Base-by-base conservation (phyloP, 257 asterid species). In the Craterostigma plantagineum region DNA sequence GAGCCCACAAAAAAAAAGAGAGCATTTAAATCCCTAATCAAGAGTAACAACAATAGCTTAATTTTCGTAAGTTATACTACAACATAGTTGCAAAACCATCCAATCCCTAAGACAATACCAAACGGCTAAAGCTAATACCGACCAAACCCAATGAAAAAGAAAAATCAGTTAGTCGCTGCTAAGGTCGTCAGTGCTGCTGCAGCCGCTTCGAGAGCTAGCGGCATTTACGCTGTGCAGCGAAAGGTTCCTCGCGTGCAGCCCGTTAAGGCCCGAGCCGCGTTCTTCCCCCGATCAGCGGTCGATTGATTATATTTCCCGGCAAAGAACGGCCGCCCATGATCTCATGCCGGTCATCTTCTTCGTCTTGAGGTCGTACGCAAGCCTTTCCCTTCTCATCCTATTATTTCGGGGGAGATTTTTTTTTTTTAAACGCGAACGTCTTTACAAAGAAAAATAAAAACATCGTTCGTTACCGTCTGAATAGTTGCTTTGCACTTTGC, bases 381-480 rank as follows among this genome's bases (percentile, higher is more conserved):
- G 98, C 98, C 65, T 87, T 87, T 59, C 98, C 98, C 67, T 90
- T 39, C 79, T 72, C 38, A 83, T 72, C 76, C 98, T 87, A 78
- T 43, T 44, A 23, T 23, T 23, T 23, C 30, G 6, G 30, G 30
- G 30, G 6, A 23, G 6, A 23, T 23, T 23, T n/a, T n/a, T n/a
- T n/a, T n/a, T n/a, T n/a, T n/a, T 23, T 23, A 23, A 8, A 42
- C 27, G 41, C 14, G 12, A 14, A n/a, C n/a, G n/a, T n/a, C n/a
- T n/a, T 39, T 45, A 46, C 18, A 45, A 42, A 53, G n/a, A n/a
- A n/a, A n/a, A n/a, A n/a, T n/a, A n/a, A 50, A 23, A 23, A 23
- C 30, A 2, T 23, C 6, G 30, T 23, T 23, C 30, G 30, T 23
- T 62, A 82, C 97, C 98, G 71, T 57, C 87, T 69, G 53, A 62